Conservation (phyloP, 2,329 filamentous ascomycete species). For the Furcasterigmium sp. region DNA sequence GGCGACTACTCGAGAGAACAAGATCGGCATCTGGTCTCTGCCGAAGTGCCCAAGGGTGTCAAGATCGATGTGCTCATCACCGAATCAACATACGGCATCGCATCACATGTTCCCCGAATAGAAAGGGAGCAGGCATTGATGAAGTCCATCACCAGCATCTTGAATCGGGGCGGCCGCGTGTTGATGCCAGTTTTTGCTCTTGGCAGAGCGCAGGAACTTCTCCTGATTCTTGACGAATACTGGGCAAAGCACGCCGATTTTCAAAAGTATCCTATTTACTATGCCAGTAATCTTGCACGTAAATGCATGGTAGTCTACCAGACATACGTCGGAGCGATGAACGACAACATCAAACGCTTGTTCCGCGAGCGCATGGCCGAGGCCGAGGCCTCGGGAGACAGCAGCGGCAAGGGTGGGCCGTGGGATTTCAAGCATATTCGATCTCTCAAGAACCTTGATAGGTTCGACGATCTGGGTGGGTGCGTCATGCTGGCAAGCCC, state of each 20-base stretch:
- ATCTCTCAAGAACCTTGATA: constrained; percentile 84
- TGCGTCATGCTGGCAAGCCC: constrained; percentile 97
- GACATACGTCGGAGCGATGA: constrained; percentile 97
- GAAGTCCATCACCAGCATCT: constrained; percentile 87
- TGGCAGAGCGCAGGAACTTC: constrained; percentile 85
- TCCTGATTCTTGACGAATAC: constrained; percentile 94
- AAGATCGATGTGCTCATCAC: constrained; percentile 97
- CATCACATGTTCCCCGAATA: constrained; percentile 82
- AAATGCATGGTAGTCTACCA: constrained; percentile 99
- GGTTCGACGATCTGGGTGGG: constrained; percentile 91
- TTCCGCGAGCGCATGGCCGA: constrained; percentile 90
- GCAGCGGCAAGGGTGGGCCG: constrained; percentile 71
- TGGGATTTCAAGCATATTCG: constrained; percentile 98
- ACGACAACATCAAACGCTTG: constrained; percentile 96
- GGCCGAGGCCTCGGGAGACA: constrained; percentile 74
- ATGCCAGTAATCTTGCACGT: constrained; percentile 87
- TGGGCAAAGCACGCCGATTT: constrained; percentile 87
- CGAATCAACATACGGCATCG: constrained; percentile 95
- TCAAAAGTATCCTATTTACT: constrained; percentile 92
- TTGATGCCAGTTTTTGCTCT: constrained; percentile 94
- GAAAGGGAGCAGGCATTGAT: constrained; percentile 92
- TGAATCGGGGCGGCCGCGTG: constrained; percentile 88
- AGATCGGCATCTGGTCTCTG: constrained; percentile 91
- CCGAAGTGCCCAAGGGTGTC: constrained; percentile 79
- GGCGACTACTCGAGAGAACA: constrained; percentile 96